These are phyloP conservation scores for Polygonum maritimum DNA, from an alignment of 148 eudicot genomes.

Conservation along the genomic window DNA sequence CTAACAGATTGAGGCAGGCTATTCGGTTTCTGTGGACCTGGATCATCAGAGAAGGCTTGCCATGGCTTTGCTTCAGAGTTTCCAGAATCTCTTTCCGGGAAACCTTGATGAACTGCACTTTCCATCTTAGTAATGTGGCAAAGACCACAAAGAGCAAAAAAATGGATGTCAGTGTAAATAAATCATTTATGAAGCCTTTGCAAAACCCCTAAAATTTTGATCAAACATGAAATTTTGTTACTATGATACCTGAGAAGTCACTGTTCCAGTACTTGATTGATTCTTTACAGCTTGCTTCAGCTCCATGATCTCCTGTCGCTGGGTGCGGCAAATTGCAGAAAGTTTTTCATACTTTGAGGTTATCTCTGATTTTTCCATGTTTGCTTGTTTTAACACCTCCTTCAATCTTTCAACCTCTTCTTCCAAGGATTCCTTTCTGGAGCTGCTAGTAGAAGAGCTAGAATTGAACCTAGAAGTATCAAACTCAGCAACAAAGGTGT, in stretches of 20 bases:
- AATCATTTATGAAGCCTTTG: not conserved
- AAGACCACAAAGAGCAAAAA: not conserved
- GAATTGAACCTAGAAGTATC: conserved; percentile 48
- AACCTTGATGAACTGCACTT: conserved; percentile 28
- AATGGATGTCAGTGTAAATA: not conserved
- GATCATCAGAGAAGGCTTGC: conserved; percentile 62
- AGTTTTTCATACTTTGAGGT: conserved; percentile 88
- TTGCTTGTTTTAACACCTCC: conserved; percentile 66
- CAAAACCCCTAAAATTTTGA: not conserved
- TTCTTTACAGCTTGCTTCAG: conserved; percentile 51
- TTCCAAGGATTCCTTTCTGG: conserved; percentile 31
- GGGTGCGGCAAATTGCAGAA: conserved; percentile 77
- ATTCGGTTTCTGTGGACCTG: conserved; percentile 28
- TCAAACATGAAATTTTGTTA: not conserved
- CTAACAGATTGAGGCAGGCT: conserved; percentile 55
- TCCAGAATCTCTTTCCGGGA: conserved; percentile 27
- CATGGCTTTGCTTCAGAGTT: conserved; percentile 49
- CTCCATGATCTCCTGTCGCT: conserved; percentile 91
- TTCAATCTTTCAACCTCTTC: conserved; percentile 66
- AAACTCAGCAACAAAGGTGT: conserved; percentile 82
- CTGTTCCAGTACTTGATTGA: conserved; percentile 28
- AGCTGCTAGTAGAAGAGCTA: conserved; percentile 22
- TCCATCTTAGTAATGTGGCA: not conserved
- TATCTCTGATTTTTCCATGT: conserved; percentile 66
- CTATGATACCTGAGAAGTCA: conserved; percentile 42